phyloP scores from a whole-genome alignment of 495 filamentous ascomycete species.

The Neurospora intermedia region DNA sequence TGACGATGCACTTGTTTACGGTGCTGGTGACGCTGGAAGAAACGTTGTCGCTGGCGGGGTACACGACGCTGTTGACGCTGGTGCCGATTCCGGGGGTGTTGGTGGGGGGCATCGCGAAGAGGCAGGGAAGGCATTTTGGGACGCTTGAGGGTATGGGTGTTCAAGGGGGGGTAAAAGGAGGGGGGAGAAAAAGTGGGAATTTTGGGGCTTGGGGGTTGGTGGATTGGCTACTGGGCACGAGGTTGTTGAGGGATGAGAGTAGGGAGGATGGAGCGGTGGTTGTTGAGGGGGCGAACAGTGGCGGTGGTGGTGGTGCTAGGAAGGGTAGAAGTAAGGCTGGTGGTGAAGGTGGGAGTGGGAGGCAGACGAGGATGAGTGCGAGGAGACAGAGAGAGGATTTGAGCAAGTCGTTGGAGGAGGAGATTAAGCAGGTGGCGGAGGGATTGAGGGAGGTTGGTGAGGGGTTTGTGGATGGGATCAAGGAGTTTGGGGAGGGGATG shows the following conservation, averaged over 20 bases:
- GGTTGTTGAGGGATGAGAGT: slow-evolving; percentile 16
- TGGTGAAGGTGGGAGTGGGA: not conserved
- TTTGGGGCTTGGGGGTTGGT: slow-evolving; percentile 68
- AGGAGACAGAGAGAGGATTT: slow-evolving; percentile 11
- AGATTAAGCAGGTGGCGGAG: not conserved
- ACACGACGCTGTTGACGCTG: slow-evolving; percentile 32
- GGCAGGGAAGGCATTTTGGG: slow-evolving; percentile 58
- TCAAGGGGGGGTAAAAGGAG: no score
- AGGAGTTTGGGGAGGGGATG: not conserved
- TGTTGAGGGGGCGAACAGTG: slow-evolving; percentile 50
- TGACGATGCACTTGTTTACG: slow-evolving; percentile 67
- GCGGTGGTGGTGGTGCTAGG: slow-evolving; percentile 28
- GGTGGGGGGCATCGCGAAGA: slow-evolving; percentile 60
- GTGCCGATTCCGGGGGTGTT: slow-evolving; percentile 55
- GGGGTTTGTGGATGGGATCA: not conserved
- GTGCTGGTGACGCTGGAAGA: slow-evolving; percentile 64
- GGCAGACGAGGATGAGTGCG: slow-evolving; percentile 14
- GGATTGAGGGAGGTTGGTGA: not conserved
- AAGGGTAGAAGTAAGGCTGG: slow-evolving; percentile 32
- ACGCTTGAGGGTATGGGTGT: slow-evolving; percentile 21
- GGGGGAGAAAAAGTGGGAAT: slow-evolving; percentile 40
- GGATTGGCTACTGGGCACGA: slow-evolving; percentile 69
- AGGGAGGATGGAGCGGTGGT: slow-evolving; percentile 29
- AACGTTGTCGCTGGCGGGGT: slow-evolving; percentile 66
- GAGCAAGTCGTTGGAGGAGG: not conserved